Percentiles rank a stretch among this genome's conserved stretches.
Conservation (phyloP, 352 stramenopile genomes). For the Albugo laibachii region DNA sequence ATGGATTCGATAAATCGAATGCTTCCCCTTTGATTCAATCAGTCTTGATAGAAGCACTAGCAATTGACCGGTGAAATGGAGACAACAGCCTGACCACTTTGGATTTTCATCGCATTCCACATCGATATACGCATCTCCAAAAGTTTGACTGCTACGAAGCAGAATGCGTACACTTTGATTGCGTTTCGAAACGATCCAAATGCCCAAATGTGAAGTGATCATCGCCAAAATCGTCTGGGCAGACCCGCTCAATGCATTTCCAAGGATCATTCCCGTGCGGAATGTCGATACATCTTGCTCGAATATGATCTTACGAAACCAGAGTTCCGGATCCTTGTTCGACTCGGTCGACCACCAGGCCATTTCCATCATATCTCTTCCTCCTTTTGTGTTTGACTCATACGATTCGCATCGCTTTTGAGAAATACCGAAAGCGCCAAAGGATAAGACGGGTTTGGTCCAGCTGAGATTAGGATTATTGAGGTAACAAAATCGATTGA, state of each 20-base stretch:
- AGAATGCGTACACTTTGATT: conserved; percentile 16
- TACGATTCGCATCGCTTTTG: not conserved
- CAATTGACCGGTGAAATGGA: conserved; percentile 62
- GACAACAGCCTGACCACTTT: conserved; percentile 19
- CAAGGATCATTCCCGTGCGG: conserved; percentile 54
- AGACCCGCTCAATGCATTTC: conserved; percentile 26
- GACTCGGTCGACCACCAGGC: conserved; percentile 57
- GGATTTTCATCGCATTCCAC: conserved; percentile 1
- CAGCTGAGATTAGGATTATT: conserved; percentile 70
- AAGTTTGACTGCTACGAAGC: conserved; percentile 29
- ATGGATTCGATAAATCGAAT: conserved; percentile 13
- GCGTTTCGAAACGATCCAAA: conserved; percentile 40
- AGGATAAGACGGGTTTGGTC: conserved; percentile 40
- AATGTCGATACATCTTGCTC: conserved; percentile 44
- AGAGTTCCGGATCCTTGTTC: conserved; percentile 39
- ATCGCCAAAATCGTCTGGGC: conserved; percentile 19
- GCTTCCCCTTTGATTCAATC: conserved; percentile 2
- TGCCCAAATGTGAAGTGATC: conserved; percentile 29
- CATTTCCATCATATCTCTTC: conserved; percentile 21
- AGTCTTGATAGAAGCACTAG: conserved; percentile 18
- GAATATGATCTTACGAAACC: conserved; percentile 46
- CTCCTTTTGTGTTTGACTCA: not conserved
- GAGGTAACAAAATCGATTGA: conserved; percentile 65
- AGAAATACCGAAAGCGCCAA: conserved; percentile 18
- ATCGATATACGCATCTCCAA: conserved; percentile 16